A percentile compares a stretch with the other conserved stretches of the same genome.
phyloP scores from a whole-genome alignment of 2,329 filamentous ascomycete species.

The Calonectria pteridis region DNA sequence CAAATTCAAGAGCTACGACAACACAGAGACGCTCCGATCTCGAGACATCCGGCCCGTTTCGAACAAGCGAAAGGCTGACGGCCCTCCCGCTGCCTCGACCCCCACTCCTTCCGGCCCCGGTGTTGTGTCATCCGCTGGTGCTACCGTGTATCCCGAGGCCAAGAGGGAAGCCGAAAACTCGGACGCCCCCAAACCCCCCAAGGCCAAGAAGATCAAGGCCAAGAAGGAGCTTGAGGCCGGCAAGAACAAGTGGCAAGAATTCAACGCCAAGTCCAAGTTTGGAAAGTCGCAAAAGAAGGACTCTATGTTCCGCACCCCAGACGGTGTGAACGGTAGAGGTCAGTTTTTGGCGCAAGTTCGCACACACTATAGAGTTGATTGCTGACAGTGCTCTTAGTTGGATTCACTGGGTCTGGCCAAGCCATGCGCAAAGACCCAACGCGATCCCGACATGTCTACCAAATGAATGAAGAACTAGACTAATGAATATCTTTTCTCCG shows the following conservation, averaged over 20 bases:
- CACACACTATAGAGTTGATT: not conserved
- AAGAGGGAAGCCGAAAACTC: conserved; percentile 72
- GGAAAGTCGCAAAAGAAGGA: conserved; percentile 82
- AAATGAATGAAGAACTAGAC: conserved; percentile 80
- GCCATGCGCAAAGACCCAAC: conserved; percentile 93
- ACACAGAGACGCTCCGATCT: conserved; percentile 82
- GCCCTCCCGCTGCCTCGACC: conserved; percentile 63
- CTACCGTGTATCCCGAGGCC: conserved; percentile 71
- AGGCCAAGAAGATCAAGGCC: conserved; percentile 91
- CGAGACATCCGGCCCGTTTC: conserved; percentile 87
- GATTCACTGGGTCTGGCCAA: conserved; percentile 95
- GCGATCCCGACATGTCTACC: conserved; percentile 86
- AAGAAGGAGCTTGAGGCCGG: conserved; percentile 91
- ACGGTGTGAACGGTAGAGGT: conserved; percentile 90
- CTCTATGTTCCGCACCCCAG: conserved; percentile 96
- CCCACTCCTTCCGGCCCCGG: conserved; percentile 52
- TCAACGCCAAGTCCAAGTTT: conserved; percentile 81
- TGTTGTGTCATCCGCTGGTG: conserved; percentile 67
- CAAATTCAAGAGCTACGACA: conserved; percentile 93
- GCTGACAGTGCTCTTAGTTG: conserved; percentile 71
- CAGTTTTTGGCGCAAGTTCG: conserved; percentile 42
- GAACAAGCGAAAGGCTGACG: conserved; percentile 90
- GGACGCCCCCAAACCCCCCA: conserved; percentile 77
- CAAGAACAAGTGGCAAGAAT: conserved; percentile 96
- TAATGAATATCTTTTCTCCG: conserved; percentile 55